Evolutionary conservation across 306 rosid species (phyloP), one percentile per base, ranked within the genome.

Genomic region (Geum urbanum): DNA sequence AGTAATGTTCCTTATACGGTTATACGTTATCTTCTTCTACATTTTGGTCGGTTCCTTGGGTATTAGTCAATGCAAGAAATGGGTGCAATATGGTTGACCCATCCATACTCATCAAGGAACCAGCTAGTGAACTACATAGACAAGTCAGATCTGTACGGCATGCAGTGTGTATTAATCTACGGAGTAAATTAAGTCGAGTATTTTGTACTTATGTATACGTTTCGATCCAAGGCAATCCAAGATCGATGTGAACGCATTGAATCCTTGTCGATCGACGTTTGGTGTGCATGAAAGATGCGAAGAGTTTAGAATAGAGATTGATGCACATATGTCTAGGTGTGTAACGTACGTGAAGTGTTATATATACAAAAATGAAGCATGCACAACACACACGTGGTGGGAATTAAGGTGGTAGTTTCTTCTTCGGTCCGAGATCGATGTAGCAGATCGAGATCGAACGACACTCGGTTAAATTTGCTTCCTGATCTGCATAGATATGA

Each of bases 351-450:
- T 32, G 37, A 32, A 2, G 37, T 32, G 4, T 32, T 32, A 32
- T 32, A 2, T 32, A 32, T 32, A 32, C 37, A 32, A 32, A 20
- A 22, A 20, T 32, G 2, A 32, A 32, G 37, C 60, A 55, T 55
- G 60, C 37, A 20, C 60, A 18, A 55, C 9, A 6, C 60, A 44
- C 74, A 70, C 67, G 75, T 67, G 69, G 22, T 9, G 64, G 12
- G 47, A 55, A 65, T 39, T 27, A 8, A 15, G 20, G 19, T 37
- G 52, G 55, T 2, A 54, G 54, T 64, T 53, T 54, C 64, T 65
- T 24, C 41, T 48, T 4, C 60, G 37, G 37, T 32, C 37, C 37
- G 37, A 32, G 37, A 32, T 32, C 37, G 37, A 32, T 32, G 37
- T 32, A 32, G 37, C 37, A 32, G 37, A 32, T 32, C 37, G 37